Evolutionary conservation across 768 basidiomycete species (phyloP), one percentile per base, ranked within the genome.

Genomic region (Agaricus sinodeliciosus): DNA sequence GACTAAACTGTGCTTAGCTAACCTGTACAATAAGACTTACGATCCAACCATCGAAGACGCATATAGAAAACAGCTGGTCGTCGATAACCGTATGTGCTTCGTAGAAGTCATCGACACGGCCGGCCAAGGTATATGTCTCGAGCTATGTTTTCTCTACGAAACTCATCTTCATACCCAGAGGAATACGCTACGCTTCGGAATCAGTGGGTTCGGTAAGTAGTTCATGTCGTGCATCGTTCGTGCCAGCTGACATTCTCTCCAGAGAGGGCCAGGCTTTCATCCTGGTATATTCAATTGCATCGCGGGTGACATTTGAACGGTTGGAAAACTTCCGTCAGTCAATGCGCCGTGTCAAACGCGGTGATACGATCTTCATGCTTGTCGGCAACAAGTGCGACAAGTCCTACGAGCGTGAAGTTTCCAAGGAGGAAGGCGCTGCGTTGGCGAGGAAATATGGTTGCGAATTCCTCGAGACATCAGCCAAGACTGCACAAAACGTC

Each of bases 21-120:
- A 11, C 31, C 48, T 58, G 56, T 50, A 49, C 3, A 37, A 8
- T 11, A 52, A 95, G 91, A 92, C 92, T 48, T 97, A 97, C 69
- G 94, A 97, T 74, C 94, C 94, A 53, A 97, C 94, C 61, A 97
- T 97, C 81, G 94, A 97, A 72, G 94, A 96, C 68, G 93, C 93
- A 57, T 96, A 97, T 72, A 81, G 94, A 63, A 95, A 94, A 69
- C 92, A 94, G 67, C 80, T 94, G 61, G 84, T 94, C 52, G 92
- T 96, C 58, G 94, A 95, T 70, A 92, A 93, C 65, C 81, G 85
- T 61, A 94, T 94, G 83, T 94, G 92, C 71, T 88, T 94, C 67
- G 82, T 97, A 59, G 94, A 97, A 69, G 91, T 97, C 57, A 90
- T 97, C 67, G 94, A 97, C 72, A 96, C 94, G 61, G 94, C 94